Evolutionary conservation across 2,329 filamentous ascomycete species (phyloP).

Genomic region (Colletotrichum kahawae): DNA sequence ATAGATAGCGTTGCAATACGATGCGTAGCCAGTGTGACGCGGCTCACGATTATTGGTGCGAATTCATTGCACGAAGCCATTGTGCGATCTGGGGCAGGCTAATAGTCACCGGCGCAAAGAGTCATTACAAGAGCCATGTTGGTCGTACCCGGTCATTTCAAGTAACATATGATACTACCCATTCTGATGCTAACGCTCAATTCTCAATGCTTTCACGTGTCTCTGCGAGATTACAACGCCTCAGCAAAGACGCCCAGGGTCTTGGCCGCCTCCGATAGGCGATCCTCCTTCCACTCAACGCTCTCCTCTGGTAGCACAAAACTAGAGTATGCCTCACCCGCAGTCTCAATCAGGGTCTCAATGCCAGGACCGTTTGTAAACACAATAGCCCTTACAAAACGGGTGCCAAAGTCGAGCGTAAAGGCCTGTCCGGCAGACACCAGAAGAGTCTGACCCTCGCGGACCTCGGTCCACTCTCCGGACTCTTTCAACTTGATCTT

Average conservation of each 20-base stretch:
- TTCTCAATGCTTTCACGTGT: neutral
- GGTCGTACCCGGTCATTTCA: too few species aligned
- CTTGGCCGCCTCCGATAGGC: neutral
- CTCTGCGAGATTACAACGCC: neutral
- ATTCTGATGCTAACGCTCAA: neutral
- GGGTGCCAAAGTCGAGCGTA: conserved; percentile 45
- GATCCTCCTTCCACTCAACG: neutral
- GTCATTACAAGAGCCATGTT: too few species aligned
- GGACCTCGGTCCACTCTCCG: conserved; percentile 34
- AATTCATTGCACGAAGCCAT: too few species aligned
- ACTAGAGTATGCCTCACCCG: conserved; percentile 36
- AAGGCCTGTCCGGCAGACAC: conserved; percentile 52
- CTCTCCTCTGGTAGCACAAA: conserved; percentile 42
- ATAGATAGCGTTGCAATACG: too few species aligned
- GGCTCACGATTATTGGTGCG: too few species aligned
- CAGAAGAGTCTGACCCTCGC: conserved; percentile 53
- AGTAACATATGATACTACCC: too few species aligned
- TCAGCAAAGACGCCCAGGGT: neutral
- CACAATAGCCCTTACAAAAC: conserved; percentile 50
- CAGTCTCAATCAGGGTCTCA: conserved; percentile 46
- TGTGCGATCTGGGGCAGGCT: too few species aligned
- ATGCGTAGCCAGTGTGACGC: too few species aligned
- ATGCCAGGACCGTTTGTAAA: conserved; percentile 56
- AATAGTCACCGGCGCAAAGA: too few species aligned
- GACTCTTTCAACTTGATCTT: conserved; percentile 41